These are phyloP conservation scores for Ciborinia camelliae DNA, from an alignment of 2,329 filamentous ascomycete genomes.

Conservation along the genomic window DNA sequence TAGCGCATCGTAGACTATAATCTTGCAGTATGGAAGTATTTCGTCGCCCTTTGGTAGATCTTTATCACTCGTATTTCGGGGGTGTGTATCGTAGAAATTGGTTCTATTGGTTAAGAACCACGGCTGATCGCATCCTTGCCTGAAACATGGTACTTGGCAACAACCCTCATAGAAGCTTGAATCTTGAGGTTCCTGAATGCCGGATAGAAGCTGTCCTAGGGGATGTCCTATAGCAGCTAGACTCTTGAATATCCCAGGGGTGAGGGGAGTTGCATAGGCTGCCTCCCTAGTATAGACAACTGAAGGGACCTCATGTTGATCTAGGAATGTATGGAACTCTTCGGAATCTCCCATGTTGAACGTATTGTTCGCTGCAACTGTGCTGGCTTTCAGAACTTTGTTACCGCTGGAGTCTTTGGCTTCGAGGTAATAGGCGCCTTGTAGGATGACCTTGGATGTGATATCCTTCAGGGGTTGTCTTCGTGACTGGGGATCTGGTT, in stretches of 20 bases:
- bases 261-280: conserved; percentile 27
- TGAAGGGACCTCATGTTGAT: conserved; percentile 24
- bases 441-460: conserved; percentile 26
- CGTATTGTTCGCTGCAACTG: conserved; percentile 28
- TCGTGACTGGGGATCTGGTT: neutral
- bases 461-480: conserved; percentile 1
- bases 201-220: conserved; percentile 28
- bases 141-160: conserved; percentile 8
- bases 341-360: conserved; percentile 28
- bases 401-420: neutral
- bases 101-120: conserved; percentile 31
- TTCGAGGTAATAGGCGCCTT: conserved; percentile 22
- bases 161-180: conserved; percentile 29
- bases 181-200: conserved; percentile 30
- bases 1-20: conserved; percentile 34
- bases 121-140: conserved; percentile 22
- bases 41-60: conserved; percentile 22
- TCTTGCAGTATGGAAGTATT: conserved; percentile 29
- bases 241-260: conserved; percentile 24
- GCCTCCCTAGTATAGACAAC: conserved; percentile 31
- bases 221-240: conserved; percentile 26
- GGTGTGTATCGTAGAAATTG: conserved; percentile 24
- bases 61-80: conserved; percentile 7
- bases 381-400: neutral
- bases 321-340: conserved; percentile 27